Conservation (phyloP, 768 basidiomycete species). For the Mycena indigotica region DNA sequence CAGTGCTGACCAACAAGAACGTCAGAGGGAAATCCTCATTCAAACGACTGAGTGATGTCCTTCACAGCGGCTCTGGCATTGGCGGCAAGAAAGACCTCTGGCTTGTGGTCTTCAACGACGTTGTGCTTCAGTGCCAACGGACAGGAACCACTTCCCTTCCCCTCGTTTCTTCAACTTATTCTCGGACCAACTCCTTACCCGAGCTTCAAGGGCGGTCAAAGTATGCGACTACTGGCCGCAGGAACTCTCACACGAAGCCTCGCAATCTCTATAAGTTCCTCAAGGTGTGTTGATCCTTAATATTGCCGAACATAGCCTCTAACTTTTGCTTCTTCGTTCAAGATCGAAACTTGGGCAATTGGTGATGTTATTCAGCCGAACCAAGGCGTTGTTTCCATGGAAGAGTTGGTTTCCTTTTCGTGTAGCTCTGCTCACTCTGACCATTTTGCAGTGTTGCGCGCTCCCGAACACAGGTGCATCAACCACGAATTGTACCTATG, state of each 20-base stretch:
- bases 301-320: not conserved
- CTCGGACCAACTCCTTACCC: constrained; percentile 76
- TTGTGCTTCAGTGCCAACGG: constrained; percentile 87
- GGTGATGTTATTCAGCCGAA: constrained; percentile 73
- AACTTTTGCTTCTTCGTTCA: constrained; percentile 4
- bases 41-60: constrained; percentile 88
- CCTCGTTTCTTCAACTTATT: constrained; percentile 65
- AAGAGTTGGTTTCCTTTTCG: constrained; percentile 63
- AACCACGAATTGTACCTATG: constrained; percentile 69
- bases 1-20: constrained; percentile 51
- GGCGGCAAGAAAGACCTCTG: constrained; percentile 85
- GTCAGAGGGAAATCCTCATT: constrained; percentile 85
- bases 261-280: constrained; percentile 93
- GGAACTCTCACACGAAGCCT: constrained; percentile 76
- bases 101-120: constrained; percentile 96
- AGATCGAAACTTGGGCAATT: constrained; percentile 90
- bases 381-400: constrained; percentile 86
- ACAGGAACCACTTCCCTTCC: constrained; percentile 88
- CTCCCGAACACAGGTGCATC: constrained; percentile 63
- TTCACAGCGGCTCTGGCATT: constrained; percentile 58
- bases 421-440: constrained; percentile 5
- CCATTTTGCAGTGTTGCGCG: constrained; percentile 59
- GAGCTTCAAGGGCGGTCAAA: constrained; percentile 83
- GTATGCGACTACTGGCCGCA: constrained; percentile 78
- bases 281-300: constrained; percentile 55